These are phyloP conservation scores for Salisapilia sapeloensis DNA, from an alignment of 352 stramenopile species.

Conservation along the genomic window DNA sequence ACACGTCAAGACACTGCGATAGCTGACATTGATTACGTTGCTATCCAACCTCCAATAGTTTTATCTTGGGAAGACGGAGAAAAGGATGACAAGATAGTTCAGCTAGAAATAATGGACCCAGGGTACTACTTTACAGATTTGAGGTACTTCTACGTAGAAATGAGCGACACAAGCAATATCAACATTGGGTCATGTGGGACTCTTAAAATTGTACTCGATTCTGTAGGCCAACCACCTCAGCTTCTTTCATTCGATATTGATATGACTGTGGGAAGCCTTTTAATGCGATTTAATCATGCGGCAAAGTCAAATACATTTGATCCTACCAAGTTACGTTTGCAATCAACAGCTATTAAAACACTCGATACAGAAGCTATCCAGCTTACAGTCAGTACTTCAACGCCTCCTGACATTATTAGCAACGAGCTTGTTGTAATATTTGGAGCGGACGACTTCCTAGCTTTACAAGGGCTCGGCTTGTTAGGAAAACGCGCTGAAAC, in stretches of 20 bases:
- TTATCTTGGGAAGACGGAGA: constrained; percentile 19
- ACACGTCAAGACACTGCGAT: constrained; percentile 29
- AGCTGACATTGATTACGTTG: constrained; percentile 26
- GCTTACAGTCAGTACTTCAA: too few relatives aligned
- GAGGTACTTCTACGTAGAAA: constrained; percentile 29
- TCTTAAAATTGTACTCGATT: constrained; percentile 14
- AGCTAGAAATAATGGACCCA: constrained; percentile 19
- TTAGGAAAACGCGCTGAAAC: constrained; percentile 10
- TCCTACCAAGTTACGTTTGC: constrained; percentile 21
- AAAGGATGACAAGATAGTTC: constrained; percentile 14
- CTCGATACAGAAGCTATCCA: too few relatives aligned
- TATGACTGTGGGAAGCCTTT: constrained; percentile 19
- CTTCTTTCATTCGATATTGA: constrained; percentile 28
- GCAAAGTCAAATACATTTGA: constrained; percentile 24
- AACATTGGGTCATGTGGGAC: constrained; percentile 26
- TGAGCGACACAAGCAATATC: constrained; percentile 18
- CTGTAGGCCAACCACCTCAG: constrained; percentile 14
- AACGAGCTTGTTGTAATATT: constrained; percentile 21
- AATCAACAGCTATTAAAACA: constrained; percentile 8
- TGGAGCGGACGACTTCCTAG: constrained; percentile 18
- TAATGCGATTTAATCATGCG: constrained; percentile 11
- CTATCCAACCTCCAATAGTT: constrained; percentile 5
- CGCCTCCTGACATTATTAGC: too few relatives aligned
- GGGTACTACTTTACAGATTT: constrained; percentile 13
- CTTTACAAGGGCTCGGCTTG: constrained; percentile 14